phyloP scores from a whole-genome alignment of 2,329 filamentous ascomycete species.

The Venturia carpophila region DNA sequence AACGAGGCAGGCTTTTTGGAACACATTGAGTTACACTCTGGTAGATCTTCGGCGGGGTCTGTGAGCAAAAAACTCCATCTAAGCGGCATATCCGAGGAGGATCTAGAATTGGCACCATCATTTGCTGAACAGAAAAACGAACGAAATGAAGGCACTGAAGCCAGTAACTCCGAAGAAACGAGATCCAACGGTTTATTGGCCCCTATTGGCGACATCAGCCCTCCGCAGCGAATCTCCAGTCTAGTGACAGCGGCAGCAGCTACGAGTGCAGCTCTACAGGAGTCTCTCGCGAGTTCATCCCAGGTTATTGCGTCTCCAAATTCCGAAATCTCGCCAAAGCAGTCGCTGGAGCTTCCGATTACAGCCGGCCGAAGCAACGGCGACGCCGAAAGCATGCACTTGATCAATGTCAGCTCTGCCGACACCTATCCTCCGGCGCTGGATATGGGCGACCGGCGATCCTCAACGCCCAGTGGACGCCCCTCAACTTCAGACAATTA shows the following conservation, averaged over 20 bases:
- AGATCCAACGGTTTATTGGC: neutral
- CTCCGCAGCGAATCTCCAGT: slow-evolving; percentile 4
- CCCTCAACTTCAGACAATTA: slow-evolving; percentile 36
- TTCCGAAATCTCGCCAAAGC: neutral
- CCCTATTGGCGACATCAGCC: neutral
- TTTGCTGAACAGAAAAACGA: neutral
- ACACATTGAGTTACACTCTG: slow-evolving; percentile 56
- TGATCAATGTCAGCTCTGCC: neutral
- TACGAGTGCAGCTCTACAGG: slow-evolving; percentile 14
- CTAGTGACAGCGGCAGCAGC: slow-evolving; percentile 7
- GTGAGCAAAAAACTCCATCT: slow-evolving; percentile 53
- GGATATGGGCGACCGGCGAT: slow-evolving; percentile 35
- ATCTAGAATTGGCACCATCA: slow-evolving; percentile 12
- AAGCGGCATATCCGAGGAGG: slow-evolving; percentile 80
- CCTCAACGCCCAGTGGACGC: slow-evolving; percentile 35
- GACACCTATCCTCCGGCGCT: slow-evolving; percentile 1
- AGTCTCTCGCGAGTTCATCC: neutral
- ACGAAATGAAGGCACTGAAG: neutral
- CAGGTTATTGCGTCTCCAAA: neutral
- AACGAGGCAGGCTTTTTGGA: slow-evolving; percentile 82
- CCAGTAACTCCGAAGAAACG: neutral
- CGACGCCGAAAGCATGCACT: slow-evolving; percentile 6
- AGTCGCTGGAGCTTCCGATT: neutral
- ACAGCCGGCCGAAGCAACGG: neutral
- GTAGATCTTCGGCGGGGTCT: slow-evolving; percentile 76